A percentile compares a stretch with the other conserved stretches of the same genome.
Evolutionary conservation across 192 early-diverging fungal species (phyloP).

Genomic region (Jimgerdemannia flammicorona): DNA sequence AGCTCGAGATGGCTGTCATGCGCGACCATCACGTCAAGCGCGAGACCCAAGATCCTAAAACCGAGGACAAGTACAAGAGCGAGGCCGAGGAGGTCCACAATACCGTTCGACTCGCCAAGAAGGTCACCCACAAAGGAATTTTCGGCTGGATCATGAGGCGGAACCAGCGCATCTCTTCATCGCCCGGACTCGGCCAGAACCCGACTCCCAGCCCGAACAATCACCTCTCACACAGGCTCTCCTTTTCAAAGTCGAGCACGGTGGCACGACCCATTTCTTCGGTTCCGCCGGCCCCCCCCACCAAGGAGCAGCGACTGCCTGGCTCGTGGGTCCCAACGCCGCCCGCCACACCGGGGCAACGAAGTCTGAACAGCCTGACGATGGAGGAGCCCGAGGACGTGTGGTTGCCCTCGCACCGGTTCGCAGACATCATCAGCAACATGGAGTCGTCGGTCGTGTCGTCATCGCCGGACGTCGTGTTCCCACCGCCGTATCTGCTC

Average conservation of each 20-base stretch:
- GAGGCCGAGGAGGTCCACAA: neutral
- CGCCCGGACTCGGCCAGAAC: no score
- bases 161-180: neutral
- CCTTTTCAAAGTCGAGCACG: no score
- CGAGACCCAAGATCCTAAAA: neutral
- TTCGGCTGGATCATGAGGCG: neutral
- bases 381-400: conserved; percentile 2
- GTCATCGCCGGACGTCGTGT: conserved; percentile 71
- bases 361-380: neutral
- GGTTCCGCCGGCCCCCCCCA: neutral
- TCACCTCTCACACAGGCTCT: no score
- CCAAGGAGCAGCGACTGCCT: neutral
- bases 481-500: conserved; percentile 78
- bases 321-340: neutral
- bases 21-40: neutral
- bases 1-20: neutral
- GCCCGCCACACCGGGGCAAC: neutral
- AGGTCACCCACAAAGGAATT: neutral
- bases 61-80: neutral
- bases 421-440: conserved; percentile 38
- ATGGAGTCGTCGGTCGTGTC: conserved; percentile 67
- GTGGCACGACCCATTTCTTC: no score
- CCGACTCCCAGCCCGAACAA: no score
- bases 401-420: conserved; percentile 28
- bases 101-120: neutral